Base-by-base conservation (phyloP, 2,329 filamentous ascomycete genomes). In the Fusarium sp. region DNA sequence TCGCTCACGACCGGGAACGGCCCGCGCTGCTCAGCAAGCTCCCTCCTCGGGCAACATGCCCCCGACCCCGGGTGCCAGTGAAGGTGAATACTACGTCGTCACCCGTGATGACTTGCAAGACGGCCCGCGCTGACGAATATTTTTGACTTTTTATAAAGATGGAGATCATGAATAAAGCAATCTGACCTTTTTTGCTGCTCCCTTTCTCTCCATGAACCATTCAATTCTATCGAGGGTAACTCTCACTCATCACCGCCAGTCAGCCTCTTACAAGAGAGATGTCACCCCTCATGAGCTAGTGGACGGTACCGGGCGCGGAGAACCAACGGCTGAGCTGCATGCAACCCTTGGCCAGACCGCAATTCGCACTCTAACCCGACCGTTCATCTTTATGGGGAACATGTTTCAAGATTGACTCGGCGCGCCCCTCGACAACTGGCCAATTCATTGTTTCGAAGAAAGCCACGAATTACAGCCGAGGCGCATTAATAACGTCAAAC, bases 21-120 rank as follows among this genome's bases (percentile, higher is more conserved):
- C 81, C 81, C 86, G 80, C 79, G 83, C 83, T 80, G 83, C 81
- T 82, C 86, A 84, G 83, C 83, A 83, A 71, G 86, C 86, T 65
- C 88, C 88, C 72, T 83, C 85, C 66, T 83, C 84, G 70, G 88
- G 88, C 69, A 87, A 87, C 75, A 88, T 90, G 86, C 88, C 88
- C 78, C 88, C 88, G 61, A 90, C 88, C 58, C 88, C 88, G 56
- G 87, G 87, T 75, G 87, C 86, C 81, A 90, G 88, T 84, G 88
- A 90, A 88, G 88, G 88, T 90, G 86, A 89, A 86, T 87, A 86
- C 81, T 81, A 83, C 77, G 79, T 83, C 77, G 80, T 79, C 72
- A 77, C 78, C 69, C 76, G 68, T 67, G 78, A 76, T 65, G 76
- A 80, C 68, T 74, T 78, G 72, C 72, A 74, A 75, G 79, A 81